phyloP scores from a whole-genome alignment of 306 rosid species.

The Rosa rugosa region DNA sequence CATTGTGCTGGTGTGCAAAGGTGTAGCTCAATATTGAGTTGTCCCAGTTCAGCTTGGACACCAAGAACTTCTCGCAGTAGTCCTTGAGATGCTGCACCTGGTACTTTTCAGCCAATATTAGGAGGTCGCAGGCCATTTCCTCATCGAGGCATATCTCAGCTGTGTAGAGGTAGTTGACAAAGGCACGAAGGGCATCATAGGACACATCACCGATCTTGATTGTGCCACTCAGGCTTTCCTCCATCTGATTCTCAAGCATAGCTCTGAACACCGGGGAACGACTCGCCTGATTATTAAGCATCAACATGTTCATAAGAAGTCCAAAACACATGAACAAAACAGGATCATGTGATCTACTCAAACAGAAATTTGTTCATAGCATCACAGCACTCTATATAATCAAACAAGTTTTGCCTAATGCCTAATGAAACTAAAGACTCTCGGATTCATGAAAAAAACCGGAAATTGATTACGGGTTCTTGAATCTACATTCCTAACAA shows the following conservation, averaged over 20 bases:
- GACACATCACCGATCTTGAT: slow-evolving; percentile 74
- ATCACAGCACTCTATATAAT: neutral
- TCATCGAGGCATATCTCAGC: slow-evolving; percentile 74
- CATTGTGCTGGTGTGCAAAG: slow-evolving; percentile 78
- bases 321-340: neutral
- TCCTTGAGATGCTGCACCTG: slow-evolving; percentile 76
- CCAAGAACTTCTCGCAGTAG: slow-evolving; percentile 66
- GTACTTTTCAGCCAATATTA: slow-evolving; percentile 75
- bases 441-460: too few relatives aligned
- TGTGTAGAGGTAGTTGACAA: slow-evolving; percentile 73
- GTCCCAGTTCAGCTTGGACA: slow-evolving; percentile 61
- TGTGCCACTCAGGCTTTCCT: slow-evolving; percentile 76
- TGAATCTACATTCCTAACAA: too few relatives aligned
- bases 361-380: neutral
- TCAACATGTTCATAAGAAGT: too few relatives aligned
- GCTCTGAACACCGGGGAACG: slow-evolving; percentile 88
- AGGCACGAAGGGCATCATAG: slow-evolving; percentile 62
- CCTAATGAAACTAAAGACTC: too few relatives aligned
- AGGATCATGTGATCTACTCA: too few relatives aligned
- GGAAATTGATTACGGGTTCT: too few relatives aligned
- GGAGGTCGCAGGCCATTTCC: slow-evolving; percentile 65
- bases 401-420: neutral
- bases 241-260: slow-evolving; percentile 87
- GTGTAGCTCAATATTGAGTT: slow-evolving; percentile 55
- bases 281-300: slow-evolving; percentile 42